Conservation (phyloP, 192 early-diverging fungal species). For the Kickxella alabastrina region DNA sequence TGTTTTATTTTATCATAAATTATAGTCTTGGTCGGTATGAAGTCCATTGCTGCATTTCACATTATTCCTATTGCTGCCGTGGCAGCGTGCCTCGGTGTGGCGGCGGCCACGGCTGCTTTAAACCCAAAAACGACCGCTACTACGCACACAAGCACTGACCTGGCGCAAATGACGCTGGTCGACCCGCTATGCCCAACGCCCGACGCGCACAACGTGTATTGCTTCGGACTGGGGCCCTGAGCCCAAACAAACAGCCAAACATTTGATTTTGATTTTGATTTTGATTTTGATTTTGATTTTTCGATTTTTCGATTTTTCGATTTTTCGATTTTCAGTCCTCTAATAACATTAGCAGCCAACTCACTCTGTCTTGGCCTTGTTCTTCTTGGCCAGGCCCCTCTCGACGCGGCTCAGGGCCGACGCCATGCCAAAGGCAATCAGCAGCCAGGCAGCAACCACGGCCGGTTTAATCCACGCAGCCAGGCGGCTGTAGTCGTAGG, state of each 20-base stretch:
- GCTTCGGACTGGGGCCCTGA: slow-evolving; percentile 34
- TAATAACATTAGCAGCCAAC: neutral
- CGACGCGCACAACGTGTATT: slow-evolving; percentile 29
- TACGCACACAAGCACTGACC: neutral
- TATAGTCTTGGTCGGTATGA: too few relatives aligned
- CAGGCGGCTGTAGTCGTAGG: slow-evolving; percentile 50
- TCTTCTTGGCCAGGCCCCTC: slow-evolving; percentile 43
- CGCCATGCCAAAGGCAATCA: slow-evolving; percentile 56
- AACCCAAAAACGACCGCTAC: neutral
- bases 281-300: too few relatives aligned
- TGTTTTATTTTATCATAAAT: too few relatives aligned
- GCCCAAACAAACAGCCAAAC: neutral
- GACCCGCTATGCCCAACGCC: slow-evolving; percentile 40
- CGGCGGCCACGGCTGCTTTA: neutral
- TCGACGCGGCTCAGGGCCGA: slow-evolving; percentile 56
- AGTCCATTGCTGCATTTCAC: too few relatives aligned
- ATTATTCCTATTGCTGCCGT: too few relatives aligned
- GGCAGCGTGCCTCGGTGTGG: too few relatives aligned
- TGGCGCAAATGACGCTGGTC: neutral
- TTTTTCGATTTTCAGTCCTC: too few relatives aligned
- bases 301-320: too few relatives aligned
- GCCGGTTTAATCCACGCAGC: slow-evolving; percentile 63
- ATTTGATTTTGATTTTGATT: neutral
- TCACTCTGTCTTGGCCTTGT: slow-evolving; percentile 11
- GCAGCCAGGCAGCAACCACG: slow-evolving; percentile 50